Conservation (phyloP, 768 basidiomycete species). For the Russula compacta region DNA sequence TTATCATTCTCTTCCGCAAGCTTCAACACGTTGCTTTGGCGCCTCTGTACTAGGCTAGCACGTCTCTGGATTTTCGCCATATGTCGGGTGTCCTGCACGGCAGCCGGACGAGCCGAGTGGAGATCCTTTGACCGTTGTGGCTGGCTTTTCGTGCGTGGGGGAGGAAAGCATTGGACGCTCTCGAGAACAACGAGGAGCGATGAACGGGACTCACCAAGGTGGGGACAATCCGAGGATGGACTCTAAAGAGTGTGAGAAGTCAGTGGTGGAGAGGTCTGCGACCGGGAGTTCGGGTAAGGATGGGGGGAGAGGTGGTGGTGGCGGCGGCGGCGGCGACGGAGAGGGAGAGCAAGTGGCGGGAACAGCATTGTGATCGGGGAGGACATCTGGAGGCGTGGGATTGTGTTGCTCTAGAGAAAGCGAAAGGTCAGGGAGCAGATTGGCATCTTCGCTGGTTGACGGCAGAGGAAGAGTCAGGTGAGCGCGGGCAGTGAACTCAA, state of each 20-base stretch:
- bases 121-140: background rate
- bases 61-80: constrained; percentile 26
- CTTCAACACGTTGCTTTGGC: constrained; percentile 69
- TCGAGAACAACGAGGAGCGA: background rate
- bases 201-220: constrained; percentile 7
- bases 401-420: background rate
- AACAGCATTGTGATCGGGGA: background rate
- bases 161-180: background rate
- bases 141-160: background rate
- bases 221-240: constrained; percentile 5
- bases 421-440: background rate
- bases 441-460: background rate
- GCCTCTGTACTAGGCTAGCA: constrained; percentile 38
- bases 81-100: background rate
- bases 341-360: background rate
- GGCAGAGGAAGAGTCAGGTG: constrained; percentile 2
- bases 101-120: background rate
- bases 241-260: constrained; percentile 5
- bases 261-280: background rate
- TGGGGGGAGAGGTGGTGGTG: background rate
- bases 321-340: background rate
- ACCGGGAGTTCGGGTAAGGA: constrained; percentile 9
- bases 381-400: constrained; percentile 2
- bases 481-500: constrained; percentile 1
- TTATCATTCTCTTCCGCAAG: constrained; percentile 73